A percentile compares a stretch with the other conserved stretches of the same genome.
phyloP scores from a whole-genome alignment of 108 stramenopile genomes.

The Stephanodiscus triporus region DNA sequence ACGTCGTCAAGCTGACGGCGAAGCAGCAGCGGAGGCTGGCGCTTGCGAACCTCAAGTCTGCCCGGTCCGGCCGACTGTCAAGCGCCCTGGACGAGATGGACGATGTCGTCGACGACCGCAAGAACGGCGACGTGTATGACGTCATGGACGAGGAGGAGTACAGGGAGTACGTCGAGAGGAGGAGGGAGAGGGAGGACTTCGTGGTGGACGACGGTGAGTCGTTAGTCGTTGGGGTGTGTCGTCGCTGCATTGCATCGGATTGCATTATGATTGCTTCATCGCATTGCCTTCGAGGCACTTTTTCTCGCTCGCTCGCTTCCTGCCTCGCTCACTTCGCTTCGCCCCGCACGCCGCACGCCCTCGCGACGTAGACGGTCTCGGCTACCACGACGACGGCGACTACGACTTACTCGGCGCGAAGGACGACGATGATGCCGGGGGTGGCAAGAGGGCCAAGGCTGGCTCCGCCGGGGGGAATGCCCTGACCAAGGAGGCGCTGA shows the following conservation, averaged over 20 bases:
- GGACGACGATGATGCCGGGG: constrained; percentile 44
- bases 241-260: too few relatives aligned
- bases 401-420: constrained; percentile 74
- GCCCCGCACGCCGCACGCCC: neutral
- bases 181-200: constrained; percentile 95
- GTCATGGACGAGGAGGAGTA: constrained; percentile 90
- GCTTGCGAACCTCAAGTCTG: constrained; percentile 37
- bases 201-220: constrained; percentile 97
- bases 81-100: neutral
- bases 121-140: constrained; percentile 86
- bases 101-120: constrained; percentile 37
- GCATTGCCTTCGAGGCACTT: neutral
- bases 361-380: constrained; percentile 92
- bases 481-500: constrained; percentile 63
- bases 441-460: constrained; percentile 18
- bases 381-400: constrained; percentile 98
- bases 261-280: neutral
- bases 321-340: neutral
- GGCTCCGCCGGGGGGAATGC: constrained; percentile 53
- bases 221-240: too few relatives aligned
- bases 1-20: neutral
- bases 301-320: constrained; percentile 1
- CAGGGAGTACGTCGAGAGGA: constrained; percentile 71
- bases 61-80: constrained; percentile 10
- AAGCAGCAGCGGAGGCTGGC: constrained; percentile 11